phyloP scores from a whole-genome alignment of 179 eudicot genomes.

The Corrigiola litoralis region DNA sequence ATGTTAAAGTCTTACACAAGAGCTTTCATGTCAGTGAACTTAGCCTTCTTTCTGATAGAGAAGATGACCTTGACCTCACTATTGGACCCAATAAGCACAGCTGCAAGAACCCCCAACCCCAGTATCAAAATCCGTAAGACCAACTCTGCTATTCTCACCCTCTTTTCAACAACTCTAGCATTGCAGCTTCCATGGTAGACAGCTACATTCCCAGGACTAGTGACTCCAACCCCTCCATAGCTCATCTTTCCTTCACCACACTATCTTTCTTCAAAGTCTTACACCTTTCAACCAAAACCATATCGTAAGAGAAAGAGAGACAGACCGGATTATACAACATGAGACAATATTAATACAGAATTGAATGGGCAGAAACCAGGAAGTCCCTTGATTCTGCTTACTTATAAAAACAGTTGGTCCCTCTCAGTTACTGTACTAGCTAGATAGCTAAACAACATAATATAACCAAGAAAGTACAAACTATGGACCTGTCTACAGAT shows the following conservation, averaged over 20 bases:
- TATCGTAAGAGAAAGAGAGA: no score
- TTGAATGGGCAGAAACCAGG: no score
- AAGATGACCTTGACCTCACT: constrained; percentile 67
- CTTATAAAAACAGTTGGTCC: no score
- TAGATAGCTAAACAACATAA: background rate
- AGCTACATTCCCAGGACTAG: constrained; percentile 74
- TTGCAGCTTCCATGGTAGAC: constrained; percentile 44
- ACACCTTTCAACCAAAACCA: no score
- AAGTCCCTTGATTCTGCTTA: no score
- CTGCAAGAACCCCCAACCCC: constrained; percentile 52
- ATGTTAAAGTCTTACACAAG: constrained; percentile 53
- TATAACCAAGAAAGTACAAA: background rate
- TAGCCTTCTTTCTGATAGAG: constrained; percentile 65
- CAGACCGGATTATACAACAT: no score
- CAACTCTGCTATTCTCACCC: constrained; percentile 66
- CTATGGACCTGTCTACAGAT: background rate
- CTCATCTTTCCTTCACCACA: constrained; percentile 37
- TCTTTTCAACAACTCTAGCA: constrained; percentile 47
- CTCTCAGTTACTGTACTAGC: background rate
- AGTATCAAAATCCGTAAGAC: constrained; percentile 56
- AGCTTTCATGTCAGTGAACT: constrained; percentile 78
- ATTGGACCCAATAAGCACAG: constrained; percentile 56
- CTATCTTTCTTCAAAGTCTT: background rate
- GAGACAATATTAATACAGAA: no score
- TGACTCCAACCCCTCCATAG: constrained; percentile 50